Conservation (phyloP, 2,329 filamentous ascomycete species). For the Calonectria hawksworthii region DNA sequence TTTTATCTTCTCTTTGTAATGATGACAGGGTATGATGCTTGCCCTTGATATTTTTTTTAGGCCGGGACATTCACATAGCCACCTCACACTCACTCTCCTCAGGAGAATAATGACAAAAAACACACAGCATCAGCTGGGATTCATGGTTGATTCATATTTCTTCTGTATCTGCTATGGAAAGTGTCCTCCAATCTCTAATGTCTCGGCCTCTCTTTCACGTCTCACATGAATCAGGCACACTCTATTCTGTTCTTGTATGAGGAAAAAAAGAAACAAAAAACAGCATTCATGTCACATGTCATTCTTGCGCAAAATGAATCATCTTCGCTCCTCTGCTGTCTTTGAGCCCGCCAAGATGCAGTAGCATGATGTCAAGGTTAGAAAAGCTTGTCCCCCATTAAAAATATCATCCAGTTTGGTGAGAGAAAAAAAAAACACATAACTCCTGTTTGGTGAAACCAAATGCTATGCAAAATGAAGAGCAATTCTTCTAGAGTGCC, state of each 20-base stretch:
- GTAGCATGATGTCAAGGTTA: conserved; percentile 12
- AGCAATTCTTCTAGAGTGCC: not conserved
- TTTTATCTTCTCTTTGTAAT: no score
- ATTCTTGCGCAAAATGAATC: conserved; percentile 14
- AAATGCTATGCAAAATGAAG: conserved; percentile 20
- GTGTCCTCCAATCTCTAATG: conserved; percentile 15
- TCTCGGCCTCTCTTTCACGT: not conserved
- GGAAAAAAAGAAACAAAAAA: not conserved
- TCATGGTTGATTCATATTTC: not conserved
- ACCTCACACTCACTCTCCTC: not conserved
- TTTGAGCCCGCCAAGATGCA: conserved; percentile 17
- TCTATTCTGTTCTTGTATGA: conserved; percentile 13
- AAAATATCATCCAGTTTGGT: not conserved
- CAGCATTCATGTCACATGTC: conserved; percentile 25
- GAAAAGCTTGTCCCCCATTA: conserved; percentile 10
- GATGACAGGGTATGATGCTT: not conserved
- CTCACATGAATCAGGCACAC: not conserved
- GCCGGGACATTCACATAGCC: not conserved
- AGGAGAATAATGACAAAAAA: not conserved
- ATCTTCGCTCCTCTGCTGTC: conserved; percentile 2
- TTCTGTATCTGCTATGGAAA: not conserved
- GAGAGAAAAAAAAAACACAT: not conserved
- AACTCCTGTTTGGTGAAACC: not conserved
- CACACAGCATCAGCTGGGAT: not conserved
- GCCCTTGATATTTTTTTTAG: not conserved